Base-by-base conservation (phyloP, 768 basidiomycete genomes). In the Pisolithus microcarpus region DNA sequence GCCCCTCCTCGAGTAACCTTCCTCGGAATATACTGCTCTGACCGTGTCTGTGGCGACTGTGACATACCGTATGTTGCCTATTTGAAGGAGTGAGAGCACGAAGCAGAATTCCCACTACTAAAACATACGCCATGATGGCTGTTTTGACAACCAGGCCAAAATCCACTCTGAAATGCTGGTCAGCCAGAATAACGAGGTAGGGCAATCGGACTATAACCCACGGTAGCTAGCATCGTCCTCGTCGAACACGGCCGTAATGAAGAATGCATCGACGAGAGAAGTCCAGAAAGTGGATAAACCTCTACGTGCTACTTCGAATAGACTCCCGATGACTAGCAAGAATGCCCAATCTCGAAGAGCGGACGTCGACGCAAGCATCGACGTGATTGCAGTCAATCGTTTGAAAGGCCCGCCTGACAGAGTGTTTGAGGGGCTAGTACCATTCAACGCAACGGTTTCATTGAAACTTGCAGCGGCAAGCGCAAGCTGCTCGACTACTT, bases 281-380 rank as follows among this genome's bases (percentile, higher is more conserved):
- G 65, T 51, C 70, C 81, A 85, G 4, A 69, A 39, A 1, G 67
- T 53, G 36, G 71, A 66, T 2, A 71, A 63, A 10, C 74, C 21
- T 6, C 84, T 77, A 7, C 85, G 77, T 34, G 71, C 70, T 0
- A 72, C 75, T 61, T 87, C 87, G 42, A 89, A 60, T 28, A 76
- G 55, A 15, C 81, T 78, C 46, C 87, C 86, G 34, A 87, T 65
- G 19, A 82, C 60, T 48, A 86, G 57, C 50, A 89, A 70, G 56
- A 85, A 78, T 6, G 79, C 51, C 79, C 85, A 85, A 58, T 87
- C 84, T 11, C 72, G 67, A 24, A 84, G 58, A 11, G 79, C 82
- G 16, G 76, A 70, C 44, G 75, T 70, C 0, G 82, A 81, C 50
- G 80, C 67, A 16, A 84, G 53, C 38, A 81, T 53, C 4, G 70